phyloP scores from a whole-genome alignment of 257 asterid genomes.

The Anisodus acutangulus region DNA sequence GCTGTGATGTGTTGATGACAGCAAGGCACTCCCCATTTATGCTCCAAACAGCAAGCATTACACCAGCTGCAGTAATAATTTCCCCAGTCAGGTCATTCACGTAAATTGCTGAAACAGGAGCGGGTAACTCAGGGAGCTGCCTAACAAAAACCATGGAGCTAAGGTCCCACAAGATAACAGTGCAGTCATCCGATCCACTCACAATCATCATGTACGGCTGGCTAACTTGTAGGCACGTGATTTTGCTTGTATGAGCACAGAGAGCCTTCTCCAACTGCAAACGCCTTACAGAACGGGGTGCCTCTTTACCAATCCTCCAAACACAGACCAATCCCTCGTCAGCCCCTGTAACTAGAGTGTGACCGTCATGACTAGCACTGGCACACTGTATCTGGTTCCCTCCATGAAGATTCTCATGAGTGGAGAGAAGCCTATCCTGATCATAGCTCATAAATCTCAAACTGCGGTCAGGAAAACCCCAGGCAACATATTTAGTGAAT shows the following conservation, averaged over 20 bases:
- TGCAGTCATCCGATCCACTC: slow-evolving; percentile 93
- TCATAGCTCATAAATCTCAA: slow-evolving; percentile 82
- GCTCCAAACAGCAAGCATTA: slow-evolving; percentile 94
- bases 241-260: slow-evolving; percentile 82
- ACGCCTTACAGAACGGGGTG: slow-evolving; percentile 71
- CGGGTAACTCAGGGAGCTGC: slow-evolving; percentile 91
- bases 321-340: slow-evolving; percentile 86
- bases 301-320: slow-evolving; percentile 83
- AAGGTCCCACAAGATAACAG: slow-evolving; percentile 91
- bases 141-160: slow-evolving; percentile 82
- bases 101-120: slow-evolving; percentile 85
- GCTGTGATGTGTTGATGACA: slow-evolving; percentile 91
- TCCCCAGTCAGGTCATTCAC: slow-evolving; percentile 89
- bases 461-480: slow-evolving; percentile 99
- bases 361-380: slow-evolving; percentile 93
- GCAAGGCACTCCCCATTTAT: slow-evolving; percentile 96
- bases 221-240: slow-evolving; percentile 83
- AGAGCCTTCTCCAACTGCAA: slow-evolving; percentile 79
- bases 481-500: slow-evolving; percentile 72
- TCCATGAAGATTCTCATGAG: slow-evolving; percentile 98
- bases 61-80: slow-evolving; percentile 90
- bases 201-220: slow-evolving; percentile 99
- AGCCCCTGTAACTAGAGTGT: slow-evolving; percentile 82
- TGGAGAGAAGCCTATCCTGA: slow-evolving; percentile 89
- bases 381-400: slow-evolving; percentile 94